Conservation (phyloP, 2,329 filamentous ascomycete genomes). For the Trichothecium roseum region DNA sequence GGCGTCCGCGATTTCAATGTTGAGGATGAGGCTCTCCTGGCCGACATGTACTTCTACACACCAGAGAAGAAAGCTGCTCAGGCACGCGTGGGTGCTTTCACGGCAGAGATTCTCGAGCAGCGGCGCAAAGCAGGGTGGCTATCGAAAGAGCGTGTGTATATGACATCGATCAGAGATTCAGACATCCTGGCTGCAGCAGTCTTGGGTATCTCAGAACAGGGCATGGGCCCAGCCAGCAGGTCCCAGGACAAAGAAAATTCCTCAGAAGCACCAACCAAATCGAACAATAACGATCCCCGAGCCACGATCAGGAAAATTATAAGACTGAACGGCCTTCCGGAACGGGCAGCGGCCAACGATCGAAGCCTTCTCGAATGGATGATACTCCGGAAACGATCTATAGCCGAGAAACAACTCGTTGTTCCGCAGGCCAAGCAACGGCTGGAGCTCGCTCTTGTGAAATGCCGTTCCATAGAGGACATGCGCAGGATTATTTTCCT, state of each 20-base stretch:
- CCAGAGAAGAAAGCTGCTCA: slow-evolving; percentile 12
- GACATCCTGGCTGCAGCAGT: neutral
- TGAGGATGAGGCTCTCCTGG: slow-evolving; percentile 21
- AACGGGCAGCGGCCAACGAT: slow-evolving; percentile 15
- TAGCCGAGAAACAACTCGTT: neutral
- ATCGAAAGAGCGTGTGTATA: neutral
- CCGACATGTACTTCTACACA: slow-evolving; percentile 16
- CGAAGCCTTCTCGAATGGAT: slow-evolving; percentile 25
- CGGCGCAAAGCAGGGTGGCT: neutral
- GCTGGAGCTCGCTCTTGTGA: no score
- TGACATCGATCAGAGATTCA: neutral
- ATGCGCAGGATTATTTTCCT: no score
- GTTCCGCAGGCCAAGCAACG: no score
- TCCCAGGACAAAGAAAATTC: no score
- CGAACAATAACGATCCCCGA: no score
- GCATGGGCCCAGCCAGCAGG: no score
- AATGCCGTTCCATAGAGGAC: no score
- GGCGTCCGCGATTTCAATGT: slow-evolving; percentile 30
- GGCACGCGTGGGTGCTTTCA: slow-evolving; percentile 18
- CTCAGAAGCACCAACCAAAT: no score
- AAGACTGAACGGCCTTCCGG: slow-evolving; percentile 19
- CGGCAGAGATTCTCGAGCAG: slow-evolving; percentile 12
- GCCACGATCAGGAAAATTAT: no score
- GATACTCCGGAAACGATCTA: slow-evolving; percentile 11
- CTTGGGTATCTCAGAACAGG: no score